Conservation (phyloP, 2,329 filamentous ascomycete species). For the Pyricularia sp. region DNA sequence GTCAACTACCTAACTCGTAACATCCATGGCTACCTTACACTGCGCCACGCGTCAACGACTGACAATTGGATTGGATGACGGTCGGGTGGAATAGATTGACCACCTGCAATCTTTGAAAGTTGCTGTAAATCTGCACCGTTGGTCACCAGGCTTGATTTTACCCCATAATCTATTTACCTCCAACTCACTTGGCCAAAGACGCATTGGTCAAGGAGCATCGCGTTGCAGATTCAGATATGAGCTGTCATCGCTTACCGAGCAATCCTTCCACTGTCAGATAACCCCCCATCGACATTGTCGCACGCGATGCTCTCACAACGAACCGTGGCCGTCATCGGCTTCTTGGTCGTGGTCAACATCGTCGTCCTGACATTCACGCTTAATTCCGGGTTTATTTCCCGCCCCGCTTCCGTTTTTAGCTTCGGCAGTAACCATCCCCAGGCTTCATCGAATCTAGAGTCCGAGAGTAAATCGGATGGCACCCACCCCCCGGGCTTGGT, state of each 20-base stretch:
- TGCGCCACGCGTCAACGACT: neutral
- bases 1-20: neutral
- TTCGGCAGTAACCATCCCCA: neutral
- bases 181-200: neutral
- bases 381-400: neutral
- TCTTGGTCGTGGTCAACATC: conserved; percentile 2
- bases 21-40: neutral
- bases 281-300: neutral
- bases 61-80: neutral
- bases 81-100: neutral
- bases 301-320: neutral
- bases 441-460: neutral
- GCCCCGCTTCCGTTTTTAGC: neutral
- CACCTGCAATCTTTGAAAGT: neutral
- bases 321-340: conserved; percentile 1
- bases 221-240: neutral
- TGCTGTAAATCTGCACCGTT: neutral
- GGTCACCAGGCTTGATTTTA: neutral
- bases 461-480: neutral
- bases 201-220: neutral
- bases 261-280: neutral
- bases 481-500: neutral
- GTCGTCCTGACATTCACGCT: neutral
- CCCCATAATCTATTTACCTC: neutral
- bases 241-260: neutral